Evolutionary conservation across 495 filamentous ascomycete genomes (phyloP), one percentile per base, ranked within the genome.

Genomic region (Penicillium cosmopolitanum): DNA sequence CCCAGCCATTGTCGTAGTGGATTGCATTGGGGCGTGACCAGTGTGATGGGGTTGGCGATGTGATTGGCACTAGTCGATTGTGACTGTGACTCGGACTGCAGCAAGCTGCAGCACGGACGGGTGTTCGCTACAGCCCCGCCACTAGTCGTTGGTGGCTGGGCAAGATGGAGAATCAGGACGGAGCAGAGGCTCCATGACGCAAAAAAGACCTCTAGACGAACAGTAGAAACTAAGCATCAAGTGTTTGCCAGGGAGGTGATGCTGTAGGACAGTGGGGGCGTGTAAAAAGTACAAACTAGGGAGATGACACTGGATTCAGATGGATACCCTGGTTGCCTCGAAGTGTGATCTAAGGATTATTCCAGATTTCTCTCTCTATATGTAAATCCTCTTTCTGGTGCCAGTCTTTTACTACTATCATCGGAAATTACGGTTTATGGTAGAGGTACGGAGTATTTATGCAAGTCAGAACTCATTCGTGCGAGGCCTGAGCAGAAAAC

Each of bases 1-100:
- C 7, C 42, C 9, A 44, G 42, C 4, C 42, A 16, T 44, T 12
- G 28, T 50, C 23, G 2, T 21, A 51, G 62, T 65, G 51, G 65
- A 65, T 51, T 55, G n/a, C 1, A 11, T 21, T 54, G 47, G 48
- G 47, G 40, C 21, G 72, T 68, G 69, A 72, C 55, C 62, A 65
- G 64, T 53, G 66, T 66, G 70, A 70, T 48, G 56, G 44, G 53
- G 48, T 28, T 42, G 60, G 52, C 15, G 50, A 43, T 48, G 63
- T 66, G 66, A 68, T 72, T 71, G 73, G 69, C 51, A 67, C 66
- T 61, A 19, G 60, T 63, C 56, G 56, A 66, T 51, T 76, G 75
- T 76, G 75, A 78, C 54, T 74, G 73, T 78, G 75, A 76, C 65
- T 51, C 28, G 50, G 13, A 46, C 58, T 77, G 75, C 75, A 77